These are phyloP conservation scores for Triticum turgidum DNA, from an alignment of 176 grass and related monocot species.

Conservation along the genomic window DNA sequence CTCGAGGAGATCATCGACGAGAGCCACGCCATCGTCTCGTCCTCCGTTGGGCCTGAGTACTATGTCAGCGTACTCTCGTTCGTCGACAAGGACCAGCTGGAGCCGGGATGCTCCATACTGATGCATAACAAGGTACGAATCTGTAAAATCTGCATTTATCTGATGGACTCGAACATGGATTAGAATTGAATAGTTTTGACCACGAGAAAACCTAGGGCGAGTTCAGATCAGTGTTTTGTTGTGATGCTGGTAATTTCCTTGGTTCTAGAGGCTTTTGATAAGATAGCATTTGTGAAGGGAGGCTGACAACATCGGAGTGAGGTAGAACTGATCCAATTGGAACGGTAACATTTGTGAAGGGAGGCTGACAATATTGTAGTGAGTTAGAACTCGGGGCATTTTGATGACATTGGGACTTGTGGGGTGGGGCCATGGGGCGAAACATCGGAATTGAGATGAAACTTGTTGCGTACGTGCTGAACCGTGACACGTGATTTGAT, in stretches of 20 bases:
- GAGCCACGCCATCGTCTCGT: constrained; percentile 70
- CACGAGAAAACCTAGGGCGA: background rate
- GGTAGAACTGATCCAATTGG: background rate
- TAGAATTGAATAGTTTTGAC: constrained; percentile 10
- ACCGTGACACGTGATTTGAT: constrained; percentile 3
- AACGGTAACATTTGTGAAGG: background rate
- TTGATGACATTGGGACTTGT: background rate
- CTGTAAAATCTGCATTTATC: background rate
- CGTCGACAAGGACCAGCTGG: constrained; percentile 91
- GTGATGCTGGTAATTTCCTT: background rate
- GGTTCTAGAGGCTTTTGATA: background rate
- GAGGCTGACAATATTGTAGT: background rate
- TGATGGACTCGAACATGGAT: background rate
- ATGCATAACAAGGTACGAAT: constrained; percentile 82
- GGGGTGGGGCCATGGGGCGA: background rate
- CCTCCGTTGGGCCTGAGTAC: constrained; percentile 83
- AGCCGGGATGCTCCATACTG: constrained; percentile 74
- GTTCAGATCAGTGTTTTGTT: constrained; percentile 17
- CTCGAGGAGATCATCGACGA: constrained; percentile 93
- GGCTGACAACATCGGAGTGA: background rate
- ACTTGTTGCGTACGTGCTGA: background rate
- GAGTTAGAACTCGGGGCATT: background rate
- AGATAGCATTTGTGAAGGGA: background rate
- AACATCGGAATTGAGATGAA: constrained; percentile 6
- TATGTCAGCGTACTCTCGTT: constrained; percentile 72